A percentile compares a stretch with the other conserved stretches of the same genome.
These are phyloP conservation scores for Candida khao-thaluensis DNA, from an alignment of 805 yeast genomes.

Conservation along the genomic window DNA sequence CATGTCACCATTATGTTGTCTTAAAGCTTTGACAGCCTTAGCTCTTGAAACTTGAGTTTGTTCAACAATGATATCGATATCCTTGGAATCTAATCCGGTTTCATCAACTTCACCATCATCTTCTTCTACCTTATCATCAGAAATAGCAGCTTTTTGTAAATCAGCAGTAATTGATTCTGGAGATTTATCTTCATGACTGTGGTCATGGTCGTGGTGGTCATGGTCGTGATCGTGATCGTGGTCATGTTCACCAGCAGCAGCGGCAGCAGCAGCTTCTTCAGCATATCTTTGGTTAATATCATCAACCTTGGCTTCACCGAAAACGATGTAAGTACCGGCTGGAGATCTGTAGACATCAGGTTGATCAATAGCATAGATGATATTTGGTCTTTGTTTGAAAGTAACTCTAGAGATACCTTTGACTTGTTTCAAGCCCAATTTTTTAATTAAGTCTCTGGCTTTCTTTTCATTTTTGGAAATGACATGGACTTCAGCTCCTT, in stretches of 20 bases:
- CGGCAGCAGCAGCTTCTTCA: slow-evolving; percentile 51
- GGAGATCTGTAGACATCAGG: slow-evolving; percentile 95
- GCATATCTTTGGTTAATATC: slow-evolving; percentile 87
- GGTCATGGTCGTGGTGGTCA: slow-evolving; percentile 16
- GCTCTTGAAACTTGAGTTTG: slow-evolving; percentile 88
- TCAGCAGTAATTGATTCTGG: slow-evolving; percentile 83
- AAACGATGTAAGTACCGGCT: slow-evolving; percentile 93
- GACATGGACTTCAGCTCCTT: slow-evolving; percentile 79
- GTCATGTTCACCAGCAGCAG: slow-evolving; percentile 27
- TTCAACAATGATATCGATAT: slow-evolving; percentile 81
- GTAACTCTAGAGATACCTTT: slow-evolving; percentile 94
- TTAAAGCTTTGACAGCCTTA: slow-evolving; percentile 90
- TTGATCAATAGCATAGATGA: slow-evolving; percentile 82
- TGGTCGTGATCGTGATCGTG: slow-evolving; percentile 14
- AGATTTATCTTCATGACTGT: slow-evolving; percentile 48
- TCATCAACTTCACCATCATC: slow-evolving; percentile 79
- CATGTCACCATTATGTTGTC: slow-evolving; percentile 86
- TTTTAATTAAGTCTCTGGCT: slow-evolving; percentile 86
- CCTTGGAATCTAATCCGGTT: slow-evolving; percentile 77
- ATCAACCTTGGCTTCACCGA: slow-evolving; percentile 97
- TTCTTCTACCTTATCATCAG: slow-evolving; percentile 31
- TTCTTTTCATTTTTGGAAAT: slow-evolving; percentile 90
- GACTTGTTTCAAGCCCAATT: slow-evolving; percentile 85
- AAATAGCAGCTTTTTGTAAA: slow-evolving; percentile 46
- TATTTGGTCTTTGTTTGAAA: slow-evolving; percentile 89